Evolutionary conservation across 495 filamentous ascomycete genomes (phyloP), one percentile per base, ranked within the genome.

Genomic region (Choiromyces venosus): DNA sequence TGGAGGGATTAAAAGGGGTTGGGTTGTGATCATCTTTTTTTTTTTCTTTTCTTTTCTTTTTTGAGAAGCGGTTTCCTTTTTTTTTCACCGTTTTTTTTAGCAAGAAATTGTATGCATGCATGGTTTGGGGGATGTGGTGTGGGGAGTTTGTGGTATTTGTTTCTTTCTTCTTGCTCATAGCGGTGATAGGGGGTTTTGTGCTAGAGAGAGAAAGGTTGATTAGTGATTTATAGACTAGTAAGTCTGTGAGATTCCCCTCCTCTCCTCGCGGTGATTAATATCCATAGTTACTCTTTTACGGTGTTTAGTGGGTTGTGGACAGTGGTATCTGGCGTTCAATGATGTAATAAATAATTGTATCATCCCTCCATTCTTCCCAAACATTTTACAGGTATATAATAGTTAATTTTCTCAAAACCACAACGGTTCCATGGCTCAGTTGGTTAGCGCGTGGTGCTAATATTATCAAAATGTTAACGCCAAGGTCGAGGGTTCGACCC

Each of bases 371-470:
- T 29, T 4, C 0, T 16, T 56, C 8, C n/a, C n/a, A 2, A 33
- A 5, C 3, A 4, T 10, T 10, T 42, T 42, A 14, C 14, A 7
- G n/a, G 25, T 61, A 33, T 33, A 33, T 16, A 14, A n/a, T n/a
- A n/a, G n/a, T 33, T 61, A 0, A 5, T 33, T 61, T 5, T 33
- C 2, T 33, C 10, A 33, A 16, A 1, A 16, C 2, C 12, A 64
- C 33, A 52, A 66, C 33, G 74, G 74, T 76, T 76, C 74, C 74
- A 76, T 76, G 74, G 74, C 74, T 76, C 74, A 76, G 74, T 76
- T 76, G 74, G 74, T 75, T 75, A 76, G 74, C 74, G 74, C 74
- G 72, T 76, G 74, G 74, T 75, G 72, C 74, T 76, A 76, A 76
- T 76, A 76, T 76, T 40, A 33, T 37, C 4, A 33, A 39, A 66